Conservation (phyloP, 345 rosid species). For the Excoecaria agallocha region DNA sequence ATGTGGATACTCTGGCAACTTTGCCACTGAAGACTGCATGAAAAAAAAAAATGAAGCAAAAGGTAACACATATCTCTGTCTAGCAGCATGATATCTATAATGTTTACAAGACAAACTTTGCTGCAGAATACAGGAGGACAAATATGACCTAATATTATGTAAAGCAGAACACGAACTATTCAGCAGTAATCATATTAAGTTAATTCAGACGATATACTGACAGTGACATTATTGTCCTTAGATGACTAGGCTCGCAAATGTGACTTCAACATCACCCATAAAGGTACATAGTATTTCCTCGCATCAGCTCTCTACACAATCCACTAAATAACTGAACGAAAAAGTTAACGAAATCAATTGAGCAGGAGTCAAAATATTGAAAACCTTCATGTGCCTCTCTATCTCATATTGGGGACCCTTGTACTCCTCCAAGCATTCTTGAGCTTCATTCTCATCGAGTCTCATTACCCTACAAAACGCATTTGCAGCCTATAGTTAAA, state of each 20-base stretch:
- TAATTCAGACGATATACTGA: background rate
- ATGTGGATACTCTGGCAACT: constrained; percentile 67
- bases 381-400: constrained; percentile 71
- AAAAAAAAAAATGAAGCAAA: constrained; percentile 21
- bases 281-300: background rate
- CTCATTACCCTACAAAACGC: constrained; percentile 62
- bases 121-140: background rate
- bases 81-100: background rate
- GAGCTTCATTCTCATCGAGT: constrained; percentile 57
- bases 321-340: background rate
- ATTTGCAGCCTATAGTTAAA: constrained; percentile 8
- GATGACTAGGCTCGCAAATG: background rate
- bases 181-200: background rate
- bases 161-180: background rate
- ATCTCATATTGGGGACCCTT: constrained; percentile 67
- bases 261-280: too few relatives aligned
- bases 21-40: constrained; percentile 71
- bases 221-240: background rate
- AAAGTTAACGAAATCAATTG: constrained; percentile 1
- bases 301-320: background rate
- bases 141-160: background rate
- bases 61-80: constrained; percentile 9
- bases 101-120: background rate
- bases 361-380: constrained; percentile 27
- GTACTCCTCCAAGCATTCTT: constrained; percentile 60